Base-by-base conservation (phyloP, 768 basidiomycete genomes). In the Leucocoprinus sp. region DNA sequence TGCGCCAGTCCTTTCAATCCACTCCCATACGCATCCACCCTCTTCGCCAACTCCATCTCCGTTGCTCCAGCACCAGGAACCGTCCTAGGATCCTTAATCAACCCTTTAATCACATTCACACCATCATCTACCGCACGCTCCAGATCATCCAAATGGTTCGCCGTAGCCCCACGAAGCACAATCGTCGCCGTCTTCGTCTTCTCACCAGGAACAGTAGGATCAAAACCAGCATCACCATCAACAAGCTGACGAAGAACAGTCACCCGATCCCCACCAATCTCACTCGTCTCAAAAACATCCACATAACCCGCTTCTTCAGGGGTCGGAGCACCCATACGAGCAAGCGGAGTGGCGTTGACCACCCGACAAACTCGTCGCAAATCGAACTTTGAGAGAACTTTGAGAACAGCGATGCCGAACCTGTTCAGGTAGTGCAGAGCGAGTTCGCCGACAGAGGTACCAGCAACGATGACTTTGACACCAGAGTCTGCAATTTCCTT, bases 311-410 rank as follows among this genome's bases (percentile, higher is more conserved):
- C 91, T 67, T 99, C 96, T 63, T 99, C 96, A 0, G 92, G 79
- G 9, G 91, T 97, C 4, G 96, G 96, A 0, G 92, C 90, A 48
- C 96, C 96, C 50, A 99, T 75, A 37, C 96, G 85, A 1, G 96
- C 93, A 42, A 99, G 81, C 2, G 96, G 96, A 0, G 92, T 96
- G 8, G 95, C 96, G 51, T 90, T 90, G 54, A 92, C 90, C 53
- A 99, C 96, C 39, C 93, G 86, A 64, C 91, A 95, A 11, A 97
- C 68, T 1, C 96, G 74, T 41, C 95, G 85, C 11, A 99, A 80
- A 53, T 99, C 95, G 64, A 99, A 99, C 64, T 99, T 99, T 60
- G 92, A 96, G 48, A 95, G 77, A 22, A 98, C 90, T 64, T 96
- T 97, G 65, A 99, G 77, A 54, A 98, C 92, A 56, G 91, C 90